phyloP scores from a whole-genome alignment of 768 basidiomycete genomes.

The Termitomyces eurrhizus region DNA sequence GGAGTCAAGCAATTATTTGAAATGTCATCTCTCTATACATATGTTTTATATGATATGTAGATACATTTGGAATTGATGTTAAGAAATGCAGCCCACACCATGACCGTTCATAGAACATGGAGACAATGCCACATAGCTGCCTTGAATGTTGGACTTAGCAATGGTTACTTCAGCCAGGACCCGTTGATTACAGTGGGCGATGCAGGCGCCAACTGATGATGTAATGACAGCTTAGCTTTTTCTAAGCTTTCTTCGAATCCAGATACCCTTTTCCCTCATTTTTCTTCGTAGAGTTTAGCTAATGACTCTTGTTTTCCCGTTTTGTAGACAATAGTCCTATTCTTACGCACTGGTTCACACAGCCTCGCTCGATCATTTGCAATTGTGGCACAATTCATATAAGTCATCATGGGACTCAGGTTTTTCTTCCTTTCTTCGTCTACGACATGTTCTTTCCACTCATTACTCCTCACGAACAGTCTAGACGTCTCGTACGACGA shows the following conservation, averaged over 20 bases:
- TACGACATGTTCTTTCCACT: conserved; percentile 5
- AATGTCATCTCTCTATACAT: background rate
- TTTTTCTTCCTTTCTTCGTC: background rate
- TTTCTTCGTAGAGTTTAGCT: too few species aligned
- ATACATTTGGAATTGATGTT: too few species aligned
- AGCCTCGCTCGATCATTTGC: background rate
- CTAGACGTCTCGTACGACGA: conserved; percentile 6
- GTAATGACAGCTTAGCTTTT: too few species aligned
- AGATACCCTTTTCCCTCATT: too few species aligned
- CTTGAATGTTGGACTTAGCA: too few species aligned
- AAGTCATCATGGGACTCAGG: background rate
- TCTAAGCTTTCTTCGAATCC: too few species aligned
- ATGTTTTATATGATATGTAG: too few species aligned
- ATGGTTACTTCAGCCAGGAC: too few species aligned
- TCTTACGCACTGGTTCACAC: background rate
- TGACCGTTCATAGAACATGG: background rate
- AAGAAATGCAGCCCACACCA: background rate
- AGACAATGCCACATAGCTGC: too few species aligned
- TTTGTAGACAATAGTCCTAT: background rate
- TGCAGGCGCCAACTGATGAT: too few species aligned
- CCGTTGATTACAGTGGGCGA: too few species aligned
- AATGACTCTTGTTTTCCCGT: background rate
- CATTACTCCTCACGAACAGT: background rate
- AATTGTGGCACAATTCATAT: background rate
- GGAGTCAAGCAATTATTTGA: background rate